Conservation (phyloP, 2,329 filamentous ascomycete species). For the Periconia digitata region DNA sequence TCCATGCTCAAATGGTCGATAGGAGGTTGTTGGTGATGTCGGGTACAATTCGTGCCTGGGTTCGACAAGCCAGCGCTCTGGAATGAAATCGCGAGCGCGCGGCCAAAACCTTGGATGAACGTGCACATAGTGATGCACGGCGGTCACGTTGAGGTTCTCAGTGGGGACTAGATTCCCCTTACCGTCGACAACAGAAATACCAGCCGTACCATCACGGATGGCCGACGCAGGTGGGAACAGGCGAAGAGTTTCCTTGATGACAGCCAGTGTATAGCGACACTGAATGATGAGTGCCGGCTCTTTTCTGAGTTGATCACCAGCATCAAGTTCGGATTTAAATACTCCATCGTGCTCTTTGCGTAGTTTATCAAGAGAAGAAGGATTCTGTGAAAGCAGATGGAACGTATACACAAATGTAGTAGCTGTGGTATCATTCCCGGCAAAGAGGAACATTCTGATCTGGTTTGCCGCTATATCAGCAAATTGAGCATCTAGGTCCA, state of each 20-base stretch:
- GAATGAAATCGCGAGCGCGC: slow-evolving; percentile 20
- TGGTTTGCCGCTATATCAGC: background rate
- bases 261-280: slow-evolving; percentile 33
- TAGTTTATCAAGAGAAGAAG: slow-evolving; percentile 19
- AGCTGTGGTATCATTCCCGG: slow-evolving; percentile 40
- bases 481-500: background rate
- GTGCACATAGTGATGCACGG: slow-evolving; percentile 17
- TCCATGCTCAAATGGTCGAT: slow-evolving; percentile 44
- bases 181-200: slow-evolving; percentile 14
- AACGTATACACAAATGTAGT: slow-evolving; percentile 34
- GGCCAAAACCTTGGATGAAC: slow-evolving; percentile 21
- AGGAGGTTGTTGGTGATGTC: slow-evolving; percentile 19
- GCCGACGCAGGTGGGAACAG: slow-evolving; percentile 29
- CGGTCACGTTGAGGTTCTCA: slow-evolving; percentile 16
- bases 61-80: slow-evolving; percentile 24
- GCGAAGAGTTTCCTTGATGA: background rate
- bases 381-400: slow-evolving; percentile 29
- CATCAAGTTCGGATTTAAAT: slow-evolving; percentile 24
- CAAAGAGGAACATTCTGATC: slow-evolving; percentile 36
- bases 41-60: slow-evolving; percentile 13
- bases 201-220: slow-evolving; percentile 12
- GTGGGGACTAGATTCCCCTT: slow-evolving; percentile 28
- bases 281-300: slow-evolving; percentile 34
- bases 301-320: slow-evolving; percentile 21
- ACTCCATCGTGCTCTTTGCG: slow-evolving; percentile 34